A percentile compares a stretch with the other conserved stretches of the same genome.
Conservation (phyloP, 2,329 filamentous ascomycete genomes). For the Neobulgaria alba region DNA sequence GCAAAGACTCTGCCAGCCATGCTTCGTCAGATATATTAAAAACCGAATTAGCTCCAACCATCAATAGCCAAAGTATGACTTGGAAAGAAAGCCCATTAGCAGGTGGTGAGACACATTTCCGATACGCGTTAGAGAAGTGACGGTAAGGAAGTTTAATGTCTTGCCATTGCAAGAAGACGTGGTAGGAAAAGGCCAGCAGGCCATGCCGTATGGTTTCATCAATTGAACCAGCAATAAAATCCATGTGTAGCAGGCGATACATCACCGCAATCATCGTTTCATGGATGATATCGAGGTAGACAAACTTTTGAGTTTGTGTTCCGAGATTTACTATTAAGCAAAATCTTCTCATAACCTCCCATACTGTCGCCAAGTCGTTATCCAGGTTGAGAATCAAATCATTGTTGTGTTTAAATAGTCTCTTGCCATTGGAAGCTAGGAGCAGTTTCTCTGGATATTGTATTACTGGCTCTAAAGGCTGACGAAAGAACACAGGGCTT, state of each 20-base stretch:
- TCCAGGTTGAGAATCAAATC: conserved; percentile 10
- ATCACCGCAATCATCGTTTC: conserved; percentile 33
- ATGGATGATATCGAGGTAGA: not conserved
- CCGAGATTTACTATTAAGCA: conserved; percentile 21
- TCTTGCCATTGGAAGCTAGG: conserved; percentile 4
- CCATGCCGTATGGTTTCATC: conserved; percentile 33
- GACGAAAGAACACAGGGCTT: conserved; percentile 22
- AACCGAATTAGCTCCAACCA: conserved; percentile 17
- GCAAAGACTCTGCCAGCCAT: conserved; percentile 17
- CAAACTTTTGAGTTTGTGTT: not conserved
- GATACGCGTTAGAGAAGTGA: conserved; percentile 12
- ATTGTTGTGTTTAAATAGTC: conserved; percentile 1
- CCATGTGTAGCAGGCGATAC: conserved; percentile 33
- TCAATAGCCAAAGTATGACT: conserved; percentile 19
- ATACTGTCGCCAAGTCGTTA: conserved; percentile 16
- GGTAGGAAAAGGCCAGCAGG: conserved; percentile 31
- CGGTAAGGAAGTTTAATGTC: conserved; percentile 11
- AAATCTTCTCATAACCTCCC: conserved; percentile 21
- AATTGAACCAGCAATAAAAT: conserved; percentile 21
- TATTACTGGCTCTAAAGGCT: conserved; percentile 13
- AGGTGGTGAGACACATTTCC: conserved; percentile 9
- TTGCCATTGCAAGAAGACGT: conserved; percentile 34
- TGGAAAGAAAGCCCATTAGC: conserved; percentile 6
- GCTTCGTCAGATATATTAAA: conserved; percentile 13
- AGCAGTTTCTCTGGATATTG: conserved; percentile 13